phyloP scores from a whole-genome alignment of 768 basidiomycete genomes.

The Tulasnella sp. region DNA sequence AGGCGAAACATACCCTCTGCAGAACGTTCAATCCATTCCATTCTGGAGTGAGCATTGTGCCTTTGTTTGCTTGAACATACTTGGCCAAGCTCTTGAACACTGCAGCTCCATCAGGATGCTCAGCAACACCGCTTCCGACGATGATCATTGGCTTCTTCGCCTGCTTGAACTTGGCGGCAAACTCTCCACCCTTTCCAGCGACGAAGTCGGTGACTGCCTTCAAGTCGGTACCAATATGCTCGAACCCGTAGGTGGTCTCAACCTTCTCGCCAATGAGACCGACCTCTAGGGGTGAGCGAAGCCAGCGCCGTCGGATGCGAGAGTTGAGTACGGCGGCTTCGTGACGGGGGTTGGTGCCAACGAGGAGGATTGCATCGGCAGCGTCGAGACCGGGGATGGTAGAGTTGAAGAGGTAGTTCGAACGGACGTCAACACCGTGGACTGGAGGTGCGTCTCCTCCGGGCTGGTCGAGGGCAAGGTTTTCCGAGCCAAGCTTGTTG shows the following conservation, averaged over 20 bases:
- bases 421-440: constrained; percentile 81
- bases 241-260: constrained; percentile 89
- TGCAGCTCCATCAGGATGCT: constrained; percentile 75
- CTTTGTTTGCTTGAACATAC: constrained; percentile 72
- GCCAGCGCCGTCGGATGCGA: constrained; percentile 89
- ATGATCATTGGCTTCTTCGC: constrained; percentile 91
- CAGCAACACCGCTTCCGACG: constrained; percentile 77
- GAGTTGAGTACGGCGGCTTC: constrained; percentile 97
- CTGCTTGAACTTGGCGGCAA: constrained; percentile 76
- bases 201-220: constrained; percentile 71
- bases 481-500: constrained; percentile 92
- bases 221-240: constrained; percentile 72
- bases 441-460: constrained; percentile 61
- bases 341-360: constrained; percentile 95
- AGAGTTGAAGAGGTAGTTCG: constrained; percentile 94
- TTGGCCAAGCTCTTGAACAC: constrained; percentile 69
- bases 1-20: constrained; percentile 60
- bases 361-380: constrained; percentile 85
- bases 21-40: constrained; percentile 95
- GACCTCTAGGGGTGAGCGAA: constrained; percentile 78
- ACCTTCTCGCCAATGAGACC: constrained; percentile 86
- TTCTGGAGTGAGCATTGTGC: constrained; percentile 67
- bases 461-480: constrained; percentile 70
- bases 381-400: constrained; percentile 85
- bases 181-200: constrained; percentile 55